Conservation (phyloP, 2,329 filamentous ascomycete species). For the Bertia moriformis region DNA sequence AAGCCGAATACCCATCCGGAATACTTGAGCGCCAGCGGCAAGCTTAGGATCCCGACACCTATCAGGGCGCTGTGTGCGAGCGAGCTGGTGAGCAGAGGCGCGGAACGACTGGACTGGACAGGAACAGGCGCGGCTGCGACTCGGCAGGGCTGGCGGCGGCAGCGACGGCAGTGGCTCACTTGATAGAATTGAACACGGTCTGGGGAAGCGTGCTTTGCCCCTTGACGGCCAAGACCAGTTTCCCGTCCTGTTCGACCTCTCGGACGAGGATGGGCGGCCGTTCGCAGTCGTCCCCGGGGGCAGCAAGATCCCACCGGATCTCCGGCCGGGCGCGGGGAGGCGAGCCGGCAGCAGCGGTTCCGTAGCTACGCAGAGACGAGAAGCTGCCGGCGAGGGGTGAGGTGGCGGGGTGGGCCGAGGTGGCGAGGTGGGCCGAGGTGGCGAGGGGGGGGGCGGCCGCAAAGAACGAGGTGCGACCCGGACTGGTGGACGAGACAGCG, state of each 20-base stretch:
- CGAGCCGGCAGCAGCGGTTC: constrained; percentile 18
- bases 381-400: constrained; percentile 62
- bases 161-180: too few relatives aligned
- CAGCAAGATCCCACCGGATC: constrained; percentile 19
- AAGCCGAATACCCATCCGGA: constrained; percentile 80
- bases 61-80: constrained; percentile 49
- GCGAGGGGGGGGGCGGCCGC: constrained; percentile 51
- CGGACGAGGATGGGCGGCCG: constrained; percentile 71
- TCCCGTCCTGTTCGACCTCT: constrained; percentile 77
- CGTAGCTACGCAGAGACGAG: constrained; percentile 38
- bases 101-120: constrained; percentile 2
- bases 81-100: constrained; percentile 3
- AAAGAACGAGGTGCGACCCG: constrained; percentile 35
- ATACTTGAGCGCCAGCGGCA: constrained; percentile 77
- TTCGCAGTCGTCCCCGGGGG: constrained; percentile 37
- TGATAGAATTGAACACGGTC: constrained; percentile 92
- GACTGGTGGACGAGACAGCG: constrained; percentile 11
- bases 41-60: constrained; percentile 73
- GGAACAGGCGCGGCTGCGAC: not conserved
- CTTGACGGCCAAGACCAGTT: constrained; percentile 68
- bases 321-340: constrained; percentile 9
- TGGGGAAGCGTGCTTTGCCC: constrained; percentile 92
- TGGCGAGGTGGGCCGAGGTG: constrained; percentile 48
- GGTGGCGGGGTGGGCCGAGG: constrained; percentile 48
- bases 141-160: not conserved